Conservation (phyloP, 176 grass and related monocot species). For the Areca catechu region DNA sequence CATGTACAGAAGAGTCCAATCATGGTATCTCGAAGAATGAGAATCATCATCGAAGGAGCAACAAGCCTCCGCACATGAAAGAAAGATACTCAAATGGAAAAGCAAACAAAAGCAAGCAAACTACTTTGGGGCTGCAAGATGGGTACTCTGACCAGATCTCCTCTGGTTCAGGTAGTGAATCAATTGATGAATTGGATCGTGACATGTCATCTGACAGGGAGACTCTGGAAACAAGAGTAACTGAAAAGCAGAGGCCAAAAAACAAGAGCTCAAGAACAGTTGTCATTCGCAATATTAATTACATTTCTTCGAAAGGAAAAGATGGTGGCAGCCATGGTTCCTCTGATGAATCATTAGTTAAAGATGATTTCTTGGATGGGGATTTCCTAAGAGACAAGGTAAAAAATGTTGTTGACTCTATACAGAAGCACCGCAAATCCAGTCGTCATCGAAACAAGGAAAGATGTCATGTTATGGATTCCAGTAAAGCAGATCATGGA, state of each 20-base stretch:
- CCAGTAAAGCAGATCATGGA: background rate
- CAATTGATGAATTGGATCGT: background rate
- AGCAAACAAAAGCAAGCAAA: background rate
- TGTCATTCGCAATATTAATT: conserved; percentile 6
- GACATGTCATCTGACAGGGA: background rate
- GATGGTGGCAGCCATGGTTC: background rate
- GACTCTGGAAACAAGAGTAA: background rate
- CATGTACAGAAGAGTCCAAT: background rate
- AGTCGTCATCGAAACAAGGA: background rate
- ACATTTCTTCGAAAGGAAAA: conserved; percentile 1
- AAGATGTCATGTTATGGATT: background rate
- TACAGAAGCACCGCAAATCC: background rate
- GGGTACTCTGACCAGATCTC: background rate
- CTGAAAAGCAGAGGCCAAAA: background rate
- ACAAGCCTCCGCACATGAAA: background rate
- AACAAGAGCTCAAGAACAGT: background rate
- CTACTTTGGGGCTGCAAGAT: background rate
- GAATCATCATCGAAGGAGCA: background rate
- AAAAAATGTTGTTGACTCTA: background rate
- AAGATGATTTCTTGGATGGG: no score
- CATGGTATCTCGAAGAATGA: background rate
- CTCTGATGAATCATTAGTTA: background rate
- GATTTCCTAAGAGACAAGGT: background rate
- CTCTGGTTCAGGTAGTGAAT: background rate
- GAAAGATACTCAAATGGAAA: background rate